Evolutionary conservation across 1,284 basidiomycete species (phyloP).

Genomic region (Leccinum cinnamomeum): DNA sequence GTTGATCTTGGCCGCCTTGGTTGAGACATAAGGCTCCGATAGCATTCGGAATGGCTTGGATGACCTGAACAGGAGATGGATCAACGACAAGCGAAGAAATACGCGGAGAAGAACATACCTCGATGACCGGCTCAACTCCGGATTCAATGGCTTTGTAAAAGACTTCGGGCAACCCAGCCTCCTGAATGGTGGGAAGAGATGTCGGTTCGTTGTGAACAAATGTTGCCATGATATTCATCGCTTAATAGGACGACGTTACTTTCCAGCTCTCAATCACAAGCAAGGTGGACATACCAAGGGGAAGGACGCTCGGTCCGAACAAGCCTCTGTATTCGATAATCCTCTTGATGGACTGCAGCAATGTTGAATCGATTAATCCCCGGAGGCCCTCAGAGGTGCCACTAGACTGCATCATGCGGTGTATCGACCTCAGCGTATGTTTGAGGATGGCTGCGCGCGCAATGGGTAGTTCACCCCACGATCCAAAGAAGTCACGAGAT

Average conservation of each 20-base stretch:
- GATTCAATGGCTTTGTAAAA: conserved; percentile 86
- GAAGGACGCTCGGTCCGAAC: conserved; percentile 88
- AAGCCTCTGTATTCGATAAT: conserved; percentile 72
- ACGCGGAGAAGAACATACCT: conserved; percentile 47
- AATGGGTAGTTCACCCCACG: conserved; percentile 62
- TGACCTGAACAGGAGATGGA: no score
- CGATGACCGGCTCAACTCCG: conserved; percentile 85
- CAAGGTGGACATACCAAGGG: conserved; percentile 55
- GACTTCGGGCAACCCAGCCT: conserved; percentile 85
- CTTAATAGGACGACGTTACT: conserved; percentile 40
- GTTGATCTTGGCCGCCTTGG: no score
- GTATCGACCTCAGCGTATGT: conserved; percentile 89
- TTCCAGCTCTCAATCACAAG: not conserved
- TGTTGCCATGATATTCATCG: conserved; percentile 96
- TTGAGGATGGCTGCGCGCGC: conserved; percentile 78
- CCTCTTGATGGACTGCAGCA: no score
- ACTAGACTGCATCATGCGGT: conserved; percentile 95
- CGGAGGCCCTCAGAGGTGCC: no score
- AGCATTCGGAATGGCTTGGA: no score
- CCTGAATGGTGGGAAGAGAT: conserved; percentile 89
- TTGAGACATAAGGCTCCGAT: no score
- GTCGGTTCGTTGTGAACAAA: conserved; percentile 99
- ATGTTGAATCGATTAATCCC: no score
- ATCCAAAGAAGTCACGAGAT: conserved; percentile 16
- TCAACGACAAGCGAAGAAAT: conserved; percentile 4